Percentiles rank a stretch among this genome's conserved stretches.
Evolutionary conservation across 164 flowering plant species (phyloP).

Genomic region (Vitis rotundifolia): DNA sequence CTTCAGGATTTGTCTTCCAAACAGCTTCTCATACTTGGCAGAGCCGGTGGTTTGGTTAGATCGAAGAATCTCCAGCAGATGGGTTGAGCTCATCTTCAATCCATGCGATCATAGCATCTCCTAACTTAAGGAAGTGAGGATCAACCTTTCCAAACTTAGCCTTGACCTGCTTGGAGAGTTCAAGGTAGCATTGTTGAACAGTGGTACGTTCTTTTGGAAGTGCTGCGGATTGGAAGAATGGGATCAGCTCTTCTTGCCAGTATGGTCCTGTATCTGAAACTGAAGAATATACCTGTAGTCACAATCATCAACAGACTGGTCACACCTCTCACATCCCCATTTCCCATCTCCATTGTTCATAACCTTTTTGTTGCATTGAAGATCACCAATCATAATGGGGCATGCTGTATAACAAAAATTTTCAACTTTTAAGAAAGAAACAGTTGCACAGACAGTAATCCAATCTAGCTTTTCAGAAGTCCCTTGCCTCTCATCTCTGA

Average conservation of each 20-base stretch:
- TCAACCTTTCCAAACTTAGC: conserved; percentile 23
- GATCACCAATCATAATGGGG: conserved; percentile 76
- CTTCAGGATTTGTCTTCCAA: conserved; percentile 53
- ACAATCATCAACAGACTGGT: conserved; percentile 66
- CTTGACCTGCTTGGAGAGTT: conserved; percentile 33
- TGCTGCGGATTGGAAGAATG: conserved; percentile 22
- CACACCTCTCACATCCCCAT: conserved; percentile 94
- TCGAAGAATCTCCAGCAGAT: conserved; percentile 7
- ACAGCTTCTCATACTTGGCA: conserved; percentile 7
- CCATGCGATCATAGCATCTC: conserved; percentile 34
- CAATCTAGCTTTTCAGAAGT: conserved; percentile 96
- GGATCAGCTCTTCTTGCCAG: conserved; percentile 35
- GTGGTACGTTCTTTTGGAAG: conserved; percentile 27
- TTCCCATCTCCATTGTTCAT: conserved; percentile 90
- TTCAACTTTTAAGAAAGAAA: conserved; percentile 66
- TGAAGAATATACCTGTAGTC: conserved; percentile 89
- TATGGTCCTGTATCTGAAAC: conserved; percentile 86
- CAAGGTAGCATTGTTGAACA: conserved; percentile 30
- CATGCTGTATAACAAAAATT: conserved; percentile 94
- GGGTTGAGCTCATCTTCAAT: conserved; percentile 33
- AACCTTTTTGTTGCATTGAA: conserved; percentile 90
- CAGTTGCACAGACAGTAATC: conserved; percentile 69
- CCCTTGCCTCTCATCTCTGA: conserved; percentile 91
- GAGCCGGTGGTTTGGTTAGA: conserved; percentile 15
- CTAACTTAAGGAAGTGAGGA: conserved; percentile 26